phyloP scores from a whole-genome alignment of 2,329 filamentous ascomycete species.

The Chrysosphaeria jannelii region DNA sequence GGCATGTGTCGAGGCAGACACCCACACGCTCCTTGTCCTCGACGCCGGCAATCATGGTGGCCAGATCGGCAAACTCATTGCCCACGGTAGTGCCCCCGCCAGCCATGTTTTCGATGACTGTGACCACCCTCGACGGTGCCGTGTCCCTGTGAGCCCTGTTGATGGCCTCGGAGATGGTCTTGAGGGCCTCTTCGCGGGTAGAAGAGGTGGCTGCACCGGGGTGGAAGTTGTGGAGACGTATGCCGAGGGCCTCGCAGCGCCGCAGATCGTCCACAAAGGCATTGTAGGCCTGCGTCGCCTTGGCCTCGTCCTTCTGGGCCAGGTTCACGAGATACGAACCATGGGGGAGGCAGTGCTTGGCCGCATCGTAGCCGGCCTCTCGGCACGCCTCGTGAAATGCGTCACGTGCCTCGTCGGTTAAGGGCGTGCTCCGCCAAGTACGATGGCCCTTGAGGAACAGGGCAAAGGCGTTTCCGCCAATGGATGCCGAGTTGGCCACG shows the following conservation, averaged over 20 bases:
- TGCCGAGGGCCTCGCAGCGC: constrained; percentile 62
- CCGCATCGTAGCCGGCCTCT: constrained; percentile 38
- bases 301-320: constrained; percentile 49
- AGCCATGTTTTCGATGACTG: constrained; percentile 87
- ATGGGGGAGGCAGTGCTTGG: constrained; percentile 56
- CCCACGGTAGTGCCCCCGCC: constrained; percentile 70
- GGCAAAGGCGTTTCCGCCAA: constrained; percentile 79
- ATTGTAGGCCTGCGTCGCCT: constrained; percentile 60
- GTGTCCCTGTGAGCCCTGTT: constrained; percentile 60
- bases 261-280: constrained; percentile 68
- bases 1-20: constrained; percentile 90
- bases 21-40: constrained; percentile 62
- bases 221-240: constrained; percentile 92
- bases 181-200: constrained; percentile 38
- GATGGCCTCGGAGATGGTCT: constrained; percentile 50
- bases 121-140: constrained; percentile 30
- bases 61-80: constrained; percentile 56
- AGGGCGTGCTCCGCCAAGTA: constrained; percentile 67
- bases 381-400: constrained; percentile 40
- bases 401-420: constrained; percentile 32
- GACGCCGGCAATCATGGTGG: constrained; percentile 53
- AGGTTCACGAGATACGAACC: constrained; percentile 93
- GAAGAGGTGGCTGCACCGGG: constrained; percentile 47
- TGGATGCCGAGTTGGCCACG: constrained; percentile 43
- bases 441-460: constrained; percentile 89